Conservation (phyloP, 225 moss, liverwort and hornwort species). For the Pseudisothecium myosuroides region DNA sequence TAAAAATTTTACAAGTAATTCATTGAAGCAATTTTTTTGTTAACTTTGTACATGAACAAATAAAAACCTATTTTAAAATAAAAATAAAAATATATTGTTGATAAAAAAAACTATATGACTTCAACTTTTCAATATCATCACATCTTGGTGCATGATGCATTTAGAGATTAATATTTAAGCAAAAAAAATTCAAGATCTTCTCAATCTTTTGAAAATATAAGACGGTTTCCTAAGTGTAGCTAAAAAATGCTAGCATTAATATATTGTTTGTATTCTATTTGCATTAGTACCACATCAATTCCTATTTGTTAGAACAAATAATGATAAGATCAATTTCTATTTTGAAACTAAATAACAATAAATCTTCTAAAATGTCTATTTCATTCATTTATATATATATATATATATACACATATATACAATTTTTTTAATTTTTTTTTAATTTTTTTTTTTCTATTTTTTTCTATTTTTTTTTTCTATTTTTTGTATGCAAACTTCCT, state of each 20-base stretch:
- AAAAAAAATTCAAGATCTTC: too few relatives aligned
- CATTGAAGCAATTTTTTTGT: neutral
- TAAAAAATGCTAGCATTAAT: neutral
- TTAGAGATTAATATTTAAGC: too few relatives aligned
- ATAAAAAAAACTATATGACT: neutral
- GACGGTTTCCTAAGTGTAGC: fast-evolving
- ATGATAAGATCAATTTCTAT: neutral
- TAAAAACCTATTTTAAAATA: neutral
- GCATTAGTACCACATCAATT: neutral
- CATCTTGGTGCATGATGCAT: neutral
- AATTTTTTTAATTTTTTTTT: too few relatives aligned
- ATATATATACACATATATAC: too few relatives aligned
- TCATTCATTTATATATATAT: too few relatives aligned
- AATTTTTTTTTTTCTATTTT: too few relatives aligned
- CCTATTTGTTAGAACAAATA: neutral
- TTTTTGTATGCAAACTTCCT: neutral
- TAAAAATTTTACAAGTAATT: neutral
- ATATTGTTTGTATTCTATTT: fast-evolving
- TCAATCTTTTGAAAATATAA: neutral
- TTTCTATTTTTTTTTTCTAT: too few relatives aligned
- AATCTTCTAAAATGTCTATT: neutral
- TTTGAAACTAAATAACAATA: neutral
- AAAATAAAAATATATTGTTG: neutral
- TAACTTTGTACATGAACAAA: neutral
- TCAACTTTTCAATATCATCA: neutral